Percentiles rank a stretch among this genome's conserved stretches.
These are phyloP conservation scores for Triangularia setosa DNA, from an alignment of 2,329 filamentous ascomycete genomes.

Conservation along the genomic window DNA sequence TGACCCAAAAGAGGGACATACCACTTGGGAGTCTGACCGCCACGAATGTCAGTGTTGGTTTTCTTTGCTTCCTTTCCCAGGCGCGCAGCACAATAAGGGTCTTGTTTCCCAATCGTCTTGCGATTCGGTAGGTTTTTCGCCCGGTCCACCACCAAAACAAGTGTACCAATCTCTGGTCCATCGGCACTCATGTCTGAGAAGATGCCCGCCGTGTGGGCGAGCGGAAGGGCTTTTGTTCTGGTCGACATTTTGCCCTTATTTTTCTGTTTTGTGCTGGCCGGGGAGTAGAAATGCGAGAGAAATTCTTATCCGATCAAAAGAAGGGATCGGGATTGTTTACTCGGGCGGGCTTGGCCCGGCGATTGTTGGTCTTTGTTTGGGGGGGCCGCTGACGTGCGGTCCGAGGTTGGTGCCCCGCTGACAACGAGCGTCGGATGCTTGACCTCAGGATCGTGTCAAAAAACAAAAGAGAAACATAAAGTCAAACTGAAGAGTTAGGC, in stretches of 20 bases:
- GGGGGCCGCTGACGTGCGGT: not conserved
- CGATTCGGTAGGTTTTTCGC: slow-evolving; percentile 96
- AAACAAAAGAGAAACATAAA: not conserved
- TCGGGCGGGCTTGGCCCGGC: slow-evolving; percentile 3
- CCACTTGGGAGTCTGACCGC: slow-evolving; percentile 95
- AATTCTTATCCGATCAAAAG: not conserved
- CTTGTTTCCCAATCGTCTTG: slow-evolving; percentile 97
- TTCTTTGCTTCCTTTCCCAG: slow-evolving; percentile 97
- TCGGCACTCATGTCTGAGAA: slow-evolving; percentile 92
- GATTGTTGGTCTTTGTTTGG: not conserved
- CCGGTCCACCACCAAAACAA: slow-evolving; percentile 87
- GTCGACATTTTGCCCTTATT: slow-evolving; percentile 42
- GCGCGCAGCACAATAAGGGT: slow-evolving; percentile 91
- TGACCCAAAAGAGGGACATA: slow-evolving; percentile 43
- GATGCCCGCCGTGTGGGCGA: slow-evolving; percentile 83
- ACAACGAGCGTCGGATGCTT: not conserved
- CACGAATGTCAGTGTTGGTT: slow-evolving; percentile 88
- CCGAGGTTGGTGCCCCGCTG: not conserved
- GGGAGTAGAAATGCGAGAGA: not conserved
- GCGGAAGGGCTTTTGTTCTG: slow-evolving; percentile 52
- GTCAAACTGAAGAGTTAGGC: not conserved
- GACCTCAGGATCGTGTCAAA: not conserved
- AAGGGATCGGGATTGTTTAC: slow-evolving; percentile 20
- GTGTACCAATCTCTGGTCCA: slow-evolving; percentile 86
- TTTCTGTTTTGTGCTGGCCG: not conserved